These are phyloP conservation scores for Aspergillus asperescens DNA, from an alignment of 495 filamentous ascomycete species.

Conservation along the genomic window DNA sequence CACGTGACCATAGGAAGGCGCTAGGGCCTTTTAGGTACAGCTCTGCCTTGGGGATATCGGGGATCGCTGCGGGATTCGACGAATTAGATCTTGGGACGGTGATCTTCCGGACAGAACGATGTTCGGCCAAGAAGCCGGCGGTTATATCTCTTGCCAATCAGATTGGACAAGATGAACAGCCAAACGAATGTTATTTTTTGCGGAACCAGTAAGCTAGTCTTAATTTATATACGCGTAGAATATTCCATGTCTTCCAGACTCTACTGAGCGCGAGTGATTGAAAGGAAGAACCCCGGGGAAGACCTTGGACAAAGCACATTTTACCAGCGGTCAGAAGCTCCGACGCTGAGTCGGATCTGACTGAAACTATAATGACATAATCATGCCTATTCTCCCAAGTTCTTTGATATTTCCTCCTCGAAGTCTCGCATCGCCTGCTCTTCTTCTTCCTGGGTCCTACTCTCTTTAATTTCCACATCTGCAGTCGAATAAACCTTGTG, in stretches of 20 bases:
- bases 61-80: background rate
- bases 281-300: background rate
- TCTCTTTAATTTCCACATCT: constrained; percentile 1
- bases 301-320: background rate
- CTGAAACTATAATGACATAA: background rate
- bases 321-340: background rate
- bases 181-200: background rate
- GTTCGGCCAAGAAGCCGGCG: background rate
- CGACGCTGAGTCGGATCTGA: background rate
- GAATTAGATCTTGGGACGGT: background rate
- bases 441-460: background rate
- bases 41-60: background rate
- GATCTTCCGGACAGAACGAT: background rate
- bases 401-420: background rate
- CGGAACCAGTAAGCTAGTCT: background rate
- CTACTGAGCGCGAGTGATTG: background rate
- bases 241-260: background rate
- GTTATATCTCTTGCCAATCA: background rate
- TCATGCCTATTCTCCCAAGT: background rate
- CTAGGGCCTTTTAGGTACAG: background rate
- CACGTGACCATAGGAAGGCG: too few species aligned
- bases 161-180: background rate
- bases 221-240: background rate
- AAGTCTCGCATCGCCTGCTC: constrained; percentile 1
- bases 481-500: constrained; percentile 5